Percentiles rank a stretch among this genome's conserved stretches.
Conservation (phyloP, 2,329 filamentous ascomycete genomes). For the Paecilomyces variotii region DNA sequence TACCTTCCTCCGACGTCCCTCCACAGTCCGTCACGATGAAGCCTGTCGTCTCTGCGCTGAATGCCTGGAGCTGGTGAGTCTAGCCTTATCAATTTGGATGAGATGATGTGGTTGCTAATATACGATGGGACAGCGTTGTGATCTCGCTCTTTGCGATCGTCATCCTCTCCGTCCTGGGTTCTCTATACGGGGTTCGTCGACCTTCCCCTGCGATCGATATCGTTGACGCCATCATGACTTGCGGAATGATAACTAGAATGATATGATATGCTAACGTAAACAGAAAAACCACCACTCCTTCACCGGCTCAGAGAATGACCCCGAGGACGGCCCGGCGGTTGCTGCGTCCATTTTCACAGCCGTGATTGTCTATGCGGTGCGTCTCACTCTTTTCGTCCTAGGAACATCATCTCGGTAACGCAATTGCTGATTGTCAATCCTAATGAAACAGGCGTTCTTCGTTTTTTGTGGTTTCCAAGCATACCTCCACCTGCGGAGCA, state of each 20-base stretch:
- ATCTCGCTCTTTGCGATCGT: conserved; percentile 58
- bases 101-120: background rate
- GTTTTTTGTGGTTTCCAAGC: conserved; percentile 89
- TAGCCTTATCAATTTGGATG: conserved; percentile 10
- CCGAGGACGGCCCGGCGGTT: conserved; percentile 66
- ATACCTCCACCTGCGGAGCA: conserved; percentile 74
- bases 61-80: conserved; percentile 88
- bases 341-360: conserved; percentile 80
- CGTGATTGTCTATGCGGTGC: conserved; percentile 80
- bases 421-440: conserved; percentile 8
- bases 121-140: conserved; percentile 52
- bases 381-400: conserved; percentile 28
- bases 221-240: background rate
- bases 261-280: conserved; percentile 1
- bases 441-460: conserved; percentile 62
- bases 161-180: conserved; percentile 57
- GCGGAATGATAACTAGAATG: background rate
- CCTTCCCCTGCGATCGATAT: background rate
- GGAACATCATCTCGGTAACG: background rate
- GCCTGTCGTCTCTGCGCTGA: conserved; percentile 82
- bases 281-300: conserved; percentile 70
- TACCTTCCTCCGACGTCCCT: conserved; percentile 1
- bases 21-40: conserved; percentile 60
- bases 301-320: conserved; percentile 64
- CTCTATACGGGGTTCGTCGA: conserved; percentile 60